Evolutionary conservation across 345 rosid species (phyloP), one percentile per base, ranked within the genome.

Genomic region (Mercurialis annua): DNA sequence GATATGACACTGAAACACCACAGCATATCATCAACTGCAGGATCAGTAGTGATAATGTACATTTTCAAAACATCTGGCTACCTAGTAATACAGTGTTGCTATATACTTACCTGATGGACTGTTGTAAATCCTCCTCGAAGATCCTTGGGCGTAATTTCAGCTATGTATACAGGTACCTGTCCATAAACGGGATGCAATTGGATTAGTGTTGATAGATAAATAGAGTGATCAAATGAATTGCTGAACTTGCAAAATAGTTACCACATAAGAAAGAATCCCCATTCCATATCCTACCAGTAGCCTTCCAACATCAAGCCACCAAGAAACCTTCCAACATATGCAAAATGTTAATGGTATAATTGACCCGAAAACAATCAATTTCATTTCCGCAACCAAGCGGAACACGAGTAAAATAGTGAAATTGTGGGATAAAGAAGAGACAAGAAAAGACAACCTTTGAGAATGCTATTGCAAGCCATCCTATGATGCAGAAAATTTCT

Each of bases 161-260:
- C 98, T 65, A 92, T 87, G 76, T 81, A 92, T 27, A 92, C 56
- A 0, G 97, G 97, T 34, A 85, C 91, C 97, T 92, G 65, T 31
- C 26, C 10, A 36, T 55, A 21, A 56, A 21, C 27, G 20, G 26
- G 44, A 27, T 31, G 7, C 33, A 65, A 48, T 60, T 15, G 44
- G 30, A 51, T 69, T 44, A 71, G 10, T 46, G 15, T 54, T 24
- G 17, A 5, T 27, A 52, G 20, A 53, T 55, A 11, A 71, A 10
- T 4, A n/a, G 31, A 65, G 43, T 54, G 63, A 65, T 42, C 26
- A 26, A 33, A 55, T 7, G 21, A 68, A 73, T 16, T 21, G 30
- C 29, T 46, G 54, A 34, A 24, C 40, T 43, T 23, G 31, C 27
- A 54, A 43, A 26, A 71, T 6, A 17, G 27, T 82, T 90, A 88